Conservation (phyloP, 1,284 basidiomycete species). For the Fomitiporia mediterranea region DNA sequence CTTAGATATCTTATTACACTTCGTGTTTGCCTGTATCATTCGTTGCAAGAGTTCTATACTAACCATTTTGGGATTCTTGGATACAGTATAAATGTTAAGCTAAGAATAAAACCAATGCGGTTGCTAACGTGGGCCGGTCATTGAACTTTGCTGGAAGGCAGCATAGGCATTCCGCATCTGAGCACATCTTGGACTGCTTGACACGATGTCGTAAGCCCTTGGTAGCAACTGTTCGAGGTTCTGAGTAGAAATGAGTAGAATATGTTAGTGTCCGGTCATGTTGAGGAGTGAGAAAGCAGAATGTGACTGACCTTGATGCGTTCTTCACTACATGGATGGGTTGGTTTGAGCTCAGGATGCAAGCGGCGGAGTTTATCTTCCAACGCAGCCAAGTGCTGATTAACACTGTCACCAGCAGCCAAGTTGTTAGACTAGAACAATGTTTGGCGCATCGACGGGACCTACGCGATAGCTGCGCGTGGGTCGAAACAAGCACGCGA, state of each 20-base stretch:
- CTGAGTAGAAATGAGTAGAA: neutral
- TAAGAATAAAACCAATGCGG: no score
- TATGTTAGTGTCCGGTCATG: neutral
- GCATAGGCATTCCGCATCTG: no score
- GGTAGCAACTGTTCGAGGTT: conserved; percentile 3
- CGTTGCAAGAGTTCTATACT: no score
- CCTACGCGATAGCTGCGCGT: conserved; percentile 64
- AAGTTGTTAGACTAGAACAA: neutral
- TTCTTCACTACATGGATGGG: conserved; percentile 7
- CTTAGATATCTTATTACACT: neutral
- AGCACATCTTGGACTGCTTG: neutral
- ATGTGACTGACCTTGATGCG: neutral
- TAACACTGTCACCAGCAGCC: conserved; percentile 59
- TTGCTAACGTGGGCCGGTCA: no score
- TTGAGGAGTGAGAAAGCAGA: neutral
- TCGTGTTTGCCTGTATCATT: no score
- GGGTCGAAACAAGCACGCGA: conserved; percentile 82
- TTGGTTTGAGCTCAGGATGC: neutral
- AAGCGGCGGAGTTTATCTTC: conserved; percentile 1
- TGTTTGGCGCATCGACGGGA: conserved; percentile 8
- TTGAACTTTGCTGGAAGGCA: no score
- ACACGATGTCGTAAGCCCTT: neutral
- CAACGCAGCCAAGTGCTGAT: conserved; percentile 1
- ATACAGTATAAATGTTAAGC: no score
- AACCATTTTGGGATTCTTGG: no score